Evolutionary conservation across 768 basidiomycete species (phyloP).

Genomic region (Podaxis carcinomalis): DNA sequence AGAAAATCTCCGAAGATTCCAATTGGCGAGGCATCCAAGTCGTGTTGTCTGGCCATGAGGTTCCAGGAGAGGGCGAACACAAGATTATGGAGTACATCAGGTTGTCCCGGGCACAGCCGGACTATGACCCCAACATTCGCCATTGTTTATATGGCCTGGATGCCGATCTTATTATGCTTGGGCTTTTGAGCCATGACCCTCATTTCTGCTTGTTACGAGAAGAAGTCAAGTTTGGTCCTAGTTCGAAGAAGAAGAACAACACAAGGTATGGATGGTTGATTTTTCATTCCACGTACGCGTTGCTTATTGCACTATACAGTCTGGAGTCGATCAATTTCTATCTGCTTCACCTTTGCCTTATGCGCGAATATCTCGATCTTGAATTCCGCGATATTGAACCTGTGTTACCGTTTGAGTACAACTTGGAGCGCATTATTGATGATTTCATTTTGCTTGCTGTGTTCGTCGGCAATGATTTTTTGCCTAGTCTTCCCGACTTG

Average conservation of each 20-base stretch:
- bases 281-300: neutral
- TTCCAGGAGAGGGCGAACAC: constrained; percentile 99
- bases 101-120: constrained; percentile 87
- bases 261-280: constrained; percentile 31
- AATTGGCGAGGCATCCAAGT: constrained; percentile 92
- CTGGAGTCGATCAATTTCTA: constrained; percentile 89
- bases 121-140: constrained; percentile 94
- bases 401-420: constrained; percentile 74
- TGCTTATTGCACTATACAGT: constrained; percentile 27
- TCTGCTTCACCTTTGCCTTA: constrained; percentile 86
- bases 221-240: constrained; percentile 96
- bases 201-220: constrained; percentile 97
- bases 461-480: constrained; percentile 96
- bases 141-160: constrained; percentile 99
- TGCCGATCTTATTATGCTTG: constrained; percentile 98
- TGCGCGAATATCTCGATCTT: constrained; percentile 96
- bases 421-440: constrained; percentile 91
- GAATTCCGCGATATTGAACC: constrained; percentile 80
- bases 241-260: constrained; percentile 65
- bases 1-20: constrained; percentile 96
- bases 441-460: constrained; percentile 97
- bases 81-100: constrained; percentile 99
- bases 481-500: constrained; percentile 92
- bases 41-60: constrained; percentile 94
- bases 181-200: constrained; percentile 94